phyloP scores from a whole-genome alignment of 75 land plant genomes.

The Selaginella moellendorffii region DNA sequence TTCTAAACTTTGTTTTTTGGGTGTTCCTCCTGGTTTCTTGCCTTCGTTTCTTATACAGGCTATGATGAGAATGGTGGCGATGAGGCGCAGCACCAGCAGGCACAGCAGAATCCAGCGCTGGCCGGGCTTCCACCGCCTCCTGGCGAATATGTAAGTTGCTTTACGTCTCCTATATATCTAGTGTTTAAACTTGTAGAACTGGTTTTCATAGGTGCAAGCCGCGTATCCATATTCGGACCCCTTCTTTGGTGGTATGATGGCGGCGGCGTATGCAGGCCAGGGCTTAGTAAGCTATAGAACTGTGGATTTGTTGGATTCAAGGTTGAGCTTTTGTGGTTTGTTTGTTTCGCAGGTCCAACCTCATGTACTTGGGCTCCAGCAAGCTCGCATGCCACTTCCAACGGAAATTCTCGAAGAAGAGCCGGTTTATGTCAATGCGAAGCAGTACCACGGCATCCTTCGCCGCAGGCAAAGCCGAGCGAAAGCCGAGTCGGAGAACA shows the following conservation, averaged over 20 bases:
- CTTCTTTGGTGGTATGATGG: neutral
- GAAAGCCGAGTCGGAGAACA: neutral
- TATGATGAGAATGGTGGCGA: neutral
- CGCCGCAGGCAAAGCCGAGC: neutral
- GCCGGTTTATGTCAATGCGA: neutral
- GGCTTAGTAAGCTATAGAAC: neutral
- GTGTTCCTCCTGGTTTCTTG: no score
- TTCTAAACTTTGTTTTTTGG: no score
- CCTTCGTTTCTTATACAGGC: neutral
- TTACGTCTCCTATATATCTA: neutral
- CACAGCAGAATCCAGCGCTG: neutral
- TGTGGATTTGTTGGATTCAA: neutral
- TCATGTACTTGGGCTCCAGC: neutral
- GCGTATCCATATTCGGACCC: neutral
- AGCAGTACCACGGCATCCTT: neutral
- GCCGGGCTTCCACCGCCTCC: neutral
- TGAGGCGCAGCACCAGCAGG: no score
- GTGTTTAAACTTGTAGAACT: neutral
- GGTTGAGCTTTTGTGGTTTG: neutral
- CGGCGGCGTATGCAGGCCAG: neutral
- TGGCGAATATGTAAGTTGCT: neutral
- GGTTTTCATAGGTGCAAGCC: neutral
- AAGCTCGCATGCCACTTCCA: neutral
- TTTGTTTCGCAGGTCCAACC: neutral
- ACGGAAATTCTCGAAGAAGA: neutral